Evolutionary conservation across 1,284 basidiomycete genomes (phyloP), one percentile per base, ranked within the genome.

Genomic region (Ceratorhiza oryzae-sativae): DNA sequence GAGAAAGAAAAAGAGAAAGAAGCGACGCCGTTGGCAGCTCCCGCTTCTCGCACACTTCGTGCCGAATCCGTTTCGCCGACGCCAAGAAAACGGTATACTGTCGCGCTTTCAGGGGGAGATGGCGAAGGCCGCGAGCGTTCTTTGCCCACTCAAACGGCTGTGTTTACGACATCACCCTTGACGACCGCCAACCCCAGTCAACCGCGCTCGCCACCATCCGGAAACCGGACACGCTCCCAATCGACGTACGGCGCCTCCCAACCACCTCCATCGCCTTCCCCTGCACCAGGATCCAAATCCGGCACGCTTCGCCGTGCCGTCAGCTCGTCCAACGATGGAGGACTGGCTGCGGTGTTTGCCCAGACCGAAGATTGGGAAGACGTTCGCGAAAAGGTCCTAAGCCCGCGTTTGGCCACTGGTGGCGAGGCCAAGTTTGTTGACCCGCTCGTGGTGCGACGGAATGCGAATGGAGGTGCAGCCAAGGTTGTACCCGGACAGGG

Each of bases 71-170:
- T 58, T 18, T 70, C 67, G 0, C 90, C 90, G 0, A 75, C 81
- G 3, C 75, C 79, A 0, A 81, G 89, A 56, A 93, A 93, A 77
- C 83, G 92, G 41, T 93, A 93, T 77, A 93, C 92, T 0, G 90
- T 93, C 53, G 91, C 92, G 0, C 83, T 93, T 0, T 75, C 73
- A 27, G 91, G 91, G 15, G 87, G 85, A 3, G 0, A 18, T 18
- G 15, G 87, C 90, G 73, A 83, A 85, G 36, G 79, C 83, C 27
- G 58, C 2, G 53, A 45, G 13, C 45, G 36, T 18, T 41, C 70
- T 39, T 15, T 71, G 2, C 45, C 70, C 25, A 71, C 49, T 8
- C 71, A 74, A 20, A 74, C 72, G 9, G 73, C 68, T 20, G 30
- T 73, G 27, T 74, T 74, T 58, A 72, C 73, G 15, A 60, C 72